phyloP scores from a whole-genome alignment of 2,329 filamentous ascomycete genomes.

The Bipolaris gigantea region DNA sequence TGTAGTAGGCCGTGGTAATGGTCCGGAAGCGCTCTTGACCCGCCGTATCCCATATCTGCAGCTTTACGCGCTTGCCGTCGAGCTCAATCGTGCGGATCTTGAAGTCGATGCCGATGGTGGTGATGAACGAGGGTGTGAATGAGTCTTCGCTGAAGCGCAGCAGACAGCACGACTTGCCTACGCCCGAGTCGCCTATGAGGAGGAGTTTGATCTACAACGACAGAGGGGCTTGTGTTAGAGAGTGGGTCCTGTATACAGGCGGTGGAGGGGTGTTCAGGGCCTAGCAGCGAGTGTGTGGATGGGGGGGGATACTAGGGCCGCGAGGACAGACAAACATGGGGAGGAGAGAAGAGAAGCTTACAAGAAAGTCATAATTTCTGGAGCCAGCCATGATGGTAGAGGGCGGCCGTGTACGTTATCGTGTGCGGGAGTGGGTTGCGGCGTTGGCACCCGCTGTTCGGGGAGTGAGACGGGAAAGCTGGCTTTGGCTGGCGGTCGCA shows the following conservation, averaged over 20 bases:
- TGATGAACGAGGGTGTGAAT: slow-evolving; percentile 97
- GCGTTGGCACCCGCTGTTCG: slow-evolving; percentile 28
- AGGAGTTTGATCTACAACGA: slow-evolving; percentile 83
- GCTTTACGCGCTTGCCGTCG: slow-evolving; percentile 96
- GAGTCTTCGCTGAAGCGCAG: slow-evolving; percentile 96
- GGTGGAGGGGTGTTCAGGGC: slow-evolving; percentile 12
- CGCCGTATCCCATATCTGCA: slow-evolving; percentile 99
- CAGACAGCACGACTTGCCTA: slow-evolving; percentile 96
- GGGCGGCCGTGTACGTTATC: slow-evolving; percentile 16
- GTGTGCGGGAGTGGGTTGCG: slow-evolving; percentile 23
- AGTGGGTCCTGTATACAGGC: slow-evolving; percentile 6
- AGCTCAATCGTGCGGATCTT: slow-evolving; percentile 99
- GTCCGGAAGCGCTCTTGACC: slow-evolving; percentile 98
- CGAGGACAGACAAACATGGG: slow-evolving; percentile 10
- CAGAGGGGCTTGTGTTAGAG: slow-evolving; percentile 13
- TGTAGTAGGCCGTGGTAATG: slow-evolving; percentile 98
- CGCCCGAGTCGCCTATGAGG: slow-evolving; percentile 93
- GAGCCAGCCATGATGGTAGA: slow-evolving; percentile 78
- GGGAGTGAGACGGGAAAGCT: slow-evolving; percentile 16
- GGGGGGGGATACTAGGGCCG: slow-evolving; percentile 4
- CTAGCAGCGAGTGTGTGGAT: slow-evolving; percentile 2
- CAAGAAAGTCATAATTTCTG: slow-evolving; percentile 98
- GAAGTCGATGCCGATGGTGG: slow-evolving; percentile 99
- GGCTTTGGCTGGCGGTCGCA: slow-evolving; percentile 1
- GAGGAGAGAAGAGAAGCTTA: slow-evolving; percentile 54